phyloP scores from a whole-genome alignment of 495 filamentous ascomycete genomes.

The Aspergillus biplanus region DNA sequence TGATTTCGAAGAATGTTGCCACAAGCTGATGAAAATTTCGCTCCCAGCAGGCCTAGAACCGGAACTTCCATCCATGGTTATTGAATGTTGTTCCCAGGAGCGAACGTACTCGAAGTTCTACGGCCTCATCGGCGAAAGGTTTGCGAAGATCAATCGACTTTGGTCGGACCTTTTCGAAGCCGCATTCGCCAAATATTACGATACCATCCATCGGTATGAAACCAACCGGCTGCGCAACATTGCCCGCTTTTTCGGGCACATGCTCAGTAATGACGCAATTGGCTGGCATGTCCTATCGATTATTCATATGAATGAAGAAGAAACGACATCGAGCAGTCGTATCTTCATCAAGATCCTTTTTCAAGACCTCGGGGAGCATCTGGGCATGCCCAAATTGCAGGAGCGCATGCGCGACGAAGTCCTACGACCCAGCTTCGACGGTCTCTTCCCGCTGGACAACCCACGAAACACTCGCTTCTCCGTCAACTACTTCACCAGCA shows the following conservation, averaged over 20 bases:
- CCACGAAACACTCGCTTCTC: constrained; percentile 91
- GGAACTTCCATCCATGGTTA: constrained; percentile 93
- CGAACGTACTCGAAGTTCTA: constrained; percentile 97
- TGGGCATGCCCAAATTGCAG: constrained; percentile 80
- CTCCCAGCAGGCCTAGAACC: constrained; percentile 86
- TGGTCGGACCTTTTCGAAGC: constrained; percentile 92
- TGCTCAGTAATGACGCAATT: constrained; percentile 83
- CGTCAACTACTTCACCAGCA: constrained; percentile 98
- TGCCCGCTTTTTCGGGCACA: constrained; percentile 90
- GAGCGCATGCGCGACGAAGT: constrained; percentile 75
- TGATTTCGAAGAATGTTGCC: constrained; percentile 92
- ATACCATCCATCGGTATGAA: constrained; percentile 95
- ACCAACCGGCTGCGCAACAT: constrained; percentile 94
- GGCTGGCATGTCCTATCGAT: constrained; percentile 87
- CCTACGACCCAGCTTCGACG: constrained; percentile 76
- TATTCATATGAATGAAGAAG: constrained; percentile 92
- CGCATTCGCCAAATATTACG: constrained; percentile 89
- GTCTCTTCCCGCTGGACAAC: constrained; percentile 87
- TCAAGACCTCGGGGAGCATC: constrained; percentile 84
- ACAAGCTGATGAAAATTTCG: constrained; percentile 92
- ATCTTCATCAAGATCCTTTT: constrained; percentile 99
- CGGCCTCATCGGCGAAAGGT: constrained; percentile 89
- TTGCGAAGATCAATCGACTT: constrained; percentile 91
- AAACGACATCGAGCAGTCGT: constrained; percentile 90
- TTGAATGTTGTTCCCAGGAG: constrained; percentile 94